Conservation (phyloP, 192 early-diverging fungal genomes). For the Coemansia sp. region DNA sequence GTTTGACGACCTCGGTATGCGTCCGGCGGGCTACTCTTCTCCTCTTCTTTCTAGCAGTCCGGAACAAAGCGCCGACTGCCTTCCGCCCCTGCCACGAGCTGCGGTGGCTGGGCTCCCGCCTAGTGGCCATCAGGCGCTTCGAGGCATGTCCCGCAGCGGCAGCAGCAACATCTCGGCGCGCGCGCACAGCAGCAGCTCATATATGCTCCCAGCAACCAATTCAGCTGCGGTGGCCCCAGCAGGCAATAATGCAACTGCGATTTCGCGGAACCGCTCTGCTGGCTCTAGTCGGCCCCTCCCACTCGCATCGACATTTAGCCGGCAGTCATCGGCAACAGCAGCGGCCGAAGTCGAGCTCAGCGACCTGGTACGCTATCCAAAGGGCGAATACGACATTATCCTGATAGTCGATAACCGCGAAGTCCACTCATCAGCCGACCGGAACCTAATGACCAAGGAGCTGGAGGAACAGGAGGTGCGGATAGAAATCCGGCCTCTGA, state of each 20-base stretch:
- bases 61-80: background rate
- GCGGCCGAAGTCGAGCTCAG: slow-evolving; percentile 18
- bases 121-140: background rate
- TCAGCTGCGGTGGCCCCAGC: background rate
- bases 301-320: slow-evolving; percentile 17
- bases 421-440: slow-evolving; percentile 66
- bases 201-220: background rate
- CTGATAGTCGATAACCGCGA: slow-evolving; percentile 87
- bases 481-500: slow-evolving; percentile 64
- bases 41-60: background rate
- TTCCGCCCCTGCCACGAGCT: background rate
- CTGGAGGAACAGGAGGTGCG: slow-evolving; percentile 63
- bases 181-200: slow-evolving; percentile 3
- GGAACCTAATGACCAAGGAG: slow-evolving; percentile 72
- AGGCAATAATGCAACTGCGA: background rate
- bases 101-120: background rate
- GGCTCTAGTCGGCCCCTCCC: slow-evolving; percentile 12
- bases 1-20: background rate
- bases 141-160: background rate
- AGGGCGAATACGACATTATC: slow-evolving; percentile 56
- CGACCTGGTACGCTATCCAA: slow-evolving; percentile 30
- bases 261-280: slow-evolving; percentile 6
- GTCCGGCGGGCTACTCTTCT: background rate
- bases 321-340: slow-evolving; percentile 27
- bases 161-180: slow-evolving; percentile 4